Evolutionary conservation across 169 alveolate species (phyloP).

Genomic region (Perkinsus marinus): DNA sequence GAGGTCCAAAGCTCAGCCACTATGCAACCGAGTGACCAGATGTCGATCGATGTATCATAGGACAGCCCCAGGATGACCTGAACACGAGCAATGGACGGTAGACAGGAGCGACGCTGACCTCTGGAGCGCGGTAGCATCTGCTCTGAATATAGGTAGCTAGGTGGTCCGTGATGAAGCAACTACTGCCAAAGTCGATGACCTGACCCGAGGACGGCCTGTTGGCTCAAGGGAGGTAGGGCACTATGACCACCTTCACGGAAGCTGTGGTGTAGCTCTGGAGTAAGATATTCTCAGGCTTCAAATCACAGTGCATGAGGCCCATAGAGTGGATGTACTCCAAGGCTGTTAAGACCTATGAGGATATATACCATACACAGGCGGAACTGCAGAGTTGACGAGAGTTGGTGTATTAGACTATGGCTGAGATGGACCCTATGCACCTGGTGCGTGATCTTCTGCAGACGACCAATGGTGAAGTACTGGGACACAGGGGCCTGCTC

Average conservation of each 20-base stretch:
- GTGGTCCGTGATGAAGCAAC: slow-evolving; percentile 81
- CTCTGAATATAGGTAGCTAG: slow-evolving; percentile 84
- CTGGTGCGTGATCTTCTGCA: slow-evolving; percentile 11
- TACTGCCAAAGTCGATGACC: slow-evolving; percentile 90
- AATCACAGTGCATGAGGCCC: slow-evolving; percentile 77
- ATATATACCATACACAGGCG: slow-evolving; percentile 13
- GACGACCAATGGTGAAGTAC: not conserved
- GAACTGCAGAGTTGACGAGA: not conserved
- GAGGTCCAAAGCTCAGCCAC: slow-evolving; percentile 83
- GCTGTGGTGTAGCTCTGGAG: slow-evolving; percentile 29
- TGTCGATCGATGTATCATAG: slow-evolving; percentile 90
- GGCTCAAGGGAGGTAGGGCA: not conserved
- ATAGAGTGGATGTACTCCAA: slow-evolving; percentile 50
- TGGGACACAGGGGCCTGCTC: not conserved
- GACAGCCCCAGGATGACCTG: slow-evolving; percentile 79
- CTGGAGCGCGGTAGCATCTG: slow-evolving; percentile 95
- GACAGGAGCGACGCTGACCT: slow-evolving; percentile 36
- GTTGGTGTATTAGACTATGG: no score
- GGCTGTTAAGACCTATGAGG: slow-evolving; percentile 51
- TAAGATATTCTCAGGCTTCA: slow-evolving; percentile 86
- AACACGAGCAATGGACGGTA: not conserved
- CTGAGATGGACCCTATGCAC: not conserved
- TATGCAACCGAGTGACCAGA: slow-evolving; percentile 96
- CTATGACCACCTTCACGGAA: not conserved
- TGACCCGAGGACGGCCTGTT: slow-evolving; percentile 38